Evolutionary conservation across 495 filamentous ascomycete genomes (phyloP), one percentile per base, ranked within the genome.

Genomic region (Hyaloscypha finlandica): DNA sequence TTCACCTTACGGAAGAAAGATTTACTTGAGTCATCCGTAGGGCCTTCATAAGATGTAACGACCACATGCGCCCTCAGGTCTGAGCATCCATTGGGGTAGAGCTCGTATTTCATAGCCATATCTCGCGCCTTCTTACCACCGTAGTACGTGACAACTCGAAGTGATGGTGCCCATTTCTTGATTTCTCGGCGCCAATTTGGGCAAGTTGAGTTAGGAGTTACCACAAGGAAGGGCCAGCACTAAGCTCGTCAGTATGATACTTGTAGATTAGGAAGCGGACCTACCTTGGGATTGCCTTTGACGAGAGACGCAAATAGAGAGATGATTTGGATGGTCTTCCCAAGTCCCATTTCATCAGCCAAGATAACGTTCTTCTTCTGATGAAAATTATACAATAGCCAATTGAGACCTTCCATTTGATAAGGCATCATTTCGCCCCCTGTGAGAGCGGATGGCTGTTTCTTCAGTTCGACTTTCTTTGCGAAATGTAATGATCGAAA

Each of bases 261-360:
- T 31, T 61, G 42, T 3, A 61, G 33, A 20, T n/a, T 4, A 52
- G n/a, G 6, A 33, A 14, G n/a, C 3, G 32, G 22, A 25, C 61
- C 6, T 71, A 71, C 69, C 61, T 74, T 83, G 52, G 94, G 93
- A 37, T 76, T 75, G 33, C 92, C 87, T 69, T 91, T 82, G 33
- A 91, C 84, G n/a, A 99, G 76, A 16, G 90, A 86, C 9, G 90
- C 86, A 9, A 99, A 79, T 59, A 96, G 85, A 3, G 87, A 88
- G 63, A 99, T 93, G 59, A 97, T 86, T 75, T 99, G 96, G 57
- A 99, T 91, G 0, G 96, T 99, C 81, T 99, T 99, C 31, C 96
- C 96, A 11, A 99, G 86, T 5, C 96, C 96, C 96, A 99, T 99
- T 74, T 99, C 96, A 71, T 99, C 96, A 2, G 96, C 96, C 3